Percentiles rank a stretch among this genome's conserved stretches.
These are phyloP conservation scores for Hygrocybe punicea DNA, from an alignment of 768 basidiomycete species.

Conservation along the genomic window DNA sequence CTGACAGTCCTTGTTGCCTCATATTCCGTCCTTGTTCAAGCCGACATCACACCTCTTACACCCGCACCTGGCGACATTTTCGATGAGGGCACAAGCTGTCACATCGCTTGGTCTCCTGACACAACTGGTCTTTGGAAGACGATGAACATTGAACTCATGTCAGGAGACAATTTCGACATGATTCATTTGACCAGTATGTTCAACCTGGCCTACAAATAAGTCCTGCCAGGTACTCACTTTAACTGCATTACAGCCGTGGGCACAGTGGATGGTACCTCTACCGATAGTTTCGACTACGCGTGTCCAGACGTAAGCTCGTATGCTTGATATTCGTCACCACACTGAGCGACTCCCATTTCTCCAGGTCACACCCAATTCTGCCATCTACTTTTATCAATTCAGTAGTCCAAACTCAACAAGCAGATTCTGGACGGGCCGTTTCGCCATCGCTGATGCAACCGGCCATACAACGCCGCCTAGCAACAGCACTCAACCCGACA, in stretches of 20 bases:
- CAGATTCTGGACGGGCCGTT: conserved; percentile 71
- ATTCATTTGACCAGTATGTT: conserved; percentile 59
- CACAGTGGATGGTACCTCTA: conserved; percentile 59
- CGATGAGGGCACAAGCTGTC: conserved; percentile 55
- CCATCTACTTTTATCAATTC: conserved; percentile 84
- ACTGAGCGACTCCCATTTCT: neutral
- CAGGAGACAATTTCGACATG: conserved; percentile 71
- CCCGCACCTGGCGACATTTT: conserved; percentile 60
- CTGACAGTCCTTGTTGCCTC: neutral
- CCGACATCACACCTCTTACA: conserved; percentile 54
- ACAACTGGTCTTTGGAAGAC: conserved; percentile 60
- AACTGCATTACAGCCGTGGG: conserved; percentile 51
- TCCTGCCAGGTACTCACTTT: neutral
- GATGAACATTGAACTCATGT: conserved; percentile 79
- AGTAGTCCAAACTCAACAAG: conserved; percentile 39
- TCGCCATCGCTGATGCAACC: conserved; percentile 58
- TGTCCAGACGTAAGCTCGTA: conserved; percentile 61
- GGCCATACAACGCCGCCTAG: conserved; percentile 48
- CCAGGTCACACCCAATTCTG: conserved; percentile 59
- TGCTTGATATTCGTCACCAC: neutral
- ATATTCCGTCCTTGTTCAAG: conserved; percentile 36
- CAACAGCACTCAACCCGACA: conserved; percentile 51
- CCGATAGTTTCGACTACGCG: conserved; percentile 49
- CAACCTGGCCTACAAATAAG: neutral
- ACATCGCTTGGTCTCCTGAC: conserved; percentile 59